Base-by-base conservation (phyloP, 1,139 yeast species). In the Keqinozyma sinolaborantium region DNA sequence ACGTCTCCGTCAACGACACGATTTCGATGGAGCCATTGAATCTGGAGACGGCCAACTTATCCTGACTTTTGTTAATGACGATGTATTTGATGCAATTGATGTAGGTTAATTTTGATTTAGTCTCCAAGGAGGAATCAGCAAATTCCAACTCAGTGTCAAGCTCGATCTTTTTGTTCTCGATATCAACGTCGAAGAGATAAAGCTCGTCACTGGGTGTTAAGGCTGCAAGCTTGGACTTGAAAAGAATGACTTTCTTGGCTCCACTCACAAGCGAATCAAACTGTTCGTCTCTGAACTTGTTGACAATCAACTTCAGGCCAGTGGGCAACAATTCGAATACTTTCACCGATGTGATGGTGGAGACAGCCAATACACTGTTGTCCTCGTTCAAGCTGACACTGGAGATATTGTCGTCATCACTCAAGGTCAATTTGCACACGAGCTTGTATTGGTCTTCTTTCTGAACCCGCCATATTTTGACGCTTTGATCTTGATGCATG, bases 351-450 rank as follows among this genome's bases (percentile, higher is more conserved):
- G 78, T 67, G 33, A 80, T 62, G 31, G 95, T 79, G 9, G 90
- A 76, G 21, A 88, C 94, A 0, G 80, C 83, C 34, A 92, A 60
- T 20, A 79, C 64, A 24, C 74, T 60, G 1, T 85, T 94, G 42
- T 78, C 79, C 14, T 72, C 68, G 20, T 87, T 82, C 28, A 88
- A 52, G n/a, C 79, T 70, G 32, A 83, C 87, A 30, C 74, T 61
- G 2, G 90, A 69, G 30, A 92, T 80, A 56, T 85, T 84, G 45
- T 87, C 97, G 30, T 86, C 95, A 44, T 82, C 95, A 26, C 79
- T 69, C 37, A 87, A 60, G 2, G 73, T 66, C 45, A 88, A 54
- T 53, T 84, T 85, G 30, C 83, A 66, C 9, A 85, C 79, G 35
- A 87, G 58, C 38, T 72, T 72, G 44, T 68, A 48, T 34, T 64